Evolutionary conservation across 148 eudicot genomes (phyloP).

Genomic region (Rhododendron molle): DNA sequence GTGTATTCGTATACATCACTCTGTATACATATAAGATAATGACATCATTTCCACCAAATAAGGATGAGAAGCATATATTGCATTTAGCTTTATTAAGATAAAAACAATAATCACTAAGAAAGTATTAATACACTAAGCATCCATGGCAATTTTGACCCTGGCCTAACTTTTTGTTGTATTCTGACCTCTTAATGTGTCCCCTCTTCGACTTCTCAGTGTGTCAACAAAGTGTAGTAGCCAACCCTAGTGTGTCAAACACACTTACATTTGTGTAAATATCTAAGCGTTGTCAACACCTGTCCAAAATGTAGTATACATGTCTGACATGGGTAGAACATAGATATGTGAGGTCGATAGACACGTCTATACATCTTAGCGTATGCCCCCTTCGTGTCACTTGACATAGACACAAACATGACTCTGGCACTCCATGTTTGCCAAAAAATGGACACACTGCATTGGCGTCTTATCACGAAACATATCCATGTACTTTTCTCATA

Average conservation of each 20-base stretch:
- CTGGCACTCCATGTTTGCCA: not conserved
- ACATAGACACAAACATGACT: not conserved
- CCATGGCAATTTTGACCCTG: not conserved
- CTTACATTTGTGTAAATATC: not conserved
- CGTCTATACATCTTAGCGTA: not conserved
- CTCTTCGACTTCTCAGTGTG: not conserved
- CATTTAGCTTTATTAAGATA: too few relatives aligned
- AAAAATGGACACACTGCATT: not conserved
- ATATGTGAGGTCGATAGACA: not conserved
- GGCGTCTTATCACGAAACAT: not conserved
- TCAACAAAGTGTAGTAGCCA: not conserved
- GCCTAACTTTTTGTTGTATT: not conserved
- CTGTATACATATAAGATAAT: too few relatives aligned
- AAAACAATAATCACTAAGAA: too few relatives aligned
- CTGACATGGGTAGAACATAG: not conserved
- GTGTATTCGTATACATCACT: too few relatives aligned
- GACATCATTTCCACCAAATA: too few relatives aligned
- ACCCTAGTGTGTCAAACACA: not conserved
- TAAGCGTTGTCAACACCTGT: not conserved
- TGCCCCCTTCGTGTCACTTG: not conserved
- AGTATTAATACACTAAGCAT: too few relatives aligned
- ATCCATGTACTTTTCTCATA: too few relatives aligned
- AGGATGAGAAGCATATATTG: too few relatives aligned
- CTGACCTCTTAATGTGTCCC: not conserved
- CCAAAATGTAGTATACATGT: not conserved